Percentiles rank a stretch among this genome's conserved stretches.
Evolutionary conservation across 495 filamentous ascomycete genomes (phyloP).

Genomic region (Polyplosphaeria fusca): DNA sequence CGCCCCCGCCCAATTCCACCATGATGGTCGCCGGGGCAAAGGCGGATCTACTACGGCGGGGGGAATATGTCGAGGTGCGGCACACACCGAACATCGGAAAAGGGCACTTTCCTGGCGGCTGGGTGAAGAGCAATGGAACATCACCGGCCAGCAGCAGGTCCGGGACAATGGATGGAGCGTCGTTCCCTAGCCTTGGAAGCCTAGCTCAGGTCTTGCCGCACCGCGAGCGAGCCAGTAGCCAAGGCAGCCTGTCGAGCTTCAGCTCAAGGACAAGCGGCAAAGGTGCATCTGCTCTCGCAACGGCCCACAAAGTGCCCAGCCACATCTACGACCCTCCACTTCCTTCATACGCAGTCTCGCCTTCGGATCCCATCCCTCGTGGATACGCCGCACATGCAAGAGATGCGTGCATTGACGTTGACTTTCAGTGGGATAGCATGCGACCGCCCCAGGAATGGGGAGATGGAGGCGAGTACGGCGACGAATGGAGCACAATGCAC

Average conservation of each 20-base stretch:
- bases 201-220: conserved; percentile 39
- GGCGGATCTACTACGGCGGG: conserved; percentile 71
- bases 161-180: conserved; percentile 27
- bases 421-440: conserved; percentile 95
- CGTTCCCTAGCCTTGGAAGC: conserved; percentile 33
- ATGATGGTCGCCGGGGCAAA: conserved; percentile 87
- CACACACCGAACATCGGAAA: conserved; percentile 34
- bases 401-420: conserved; percentile 78
- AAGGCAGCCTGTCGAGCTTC: conserved; percentile 21
- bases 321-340: conserved; percentile 65
- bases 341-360: conserved; percentile 79
- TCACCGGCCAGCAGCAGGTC: conserved; percentile 7
- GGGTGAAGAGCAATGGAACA: conserved; percentile 47
- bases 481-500: conserved; percentile 96
- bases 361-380: conserved; percentile 72
- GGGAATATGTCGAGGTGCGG: conserved; percentile 55
- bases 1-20: conserved; percentile 77
- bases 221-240: conserved; percentile 46
- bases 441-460: conserved; percentile 72
- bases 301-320: conserved; percentile 22
- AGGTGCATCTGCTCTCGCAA: conserved; percentile 5
- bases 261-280: conserved; percentile 11
- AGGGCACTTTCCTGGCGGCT: conserved; percentile 61
- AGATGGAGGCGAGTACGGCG: conserved; percentile 78
- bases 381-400: conserved; percentile 92